Base-by-base conservation (phyloP, 345 rosid genomes). In the Heritiera littoralis region DNA sequence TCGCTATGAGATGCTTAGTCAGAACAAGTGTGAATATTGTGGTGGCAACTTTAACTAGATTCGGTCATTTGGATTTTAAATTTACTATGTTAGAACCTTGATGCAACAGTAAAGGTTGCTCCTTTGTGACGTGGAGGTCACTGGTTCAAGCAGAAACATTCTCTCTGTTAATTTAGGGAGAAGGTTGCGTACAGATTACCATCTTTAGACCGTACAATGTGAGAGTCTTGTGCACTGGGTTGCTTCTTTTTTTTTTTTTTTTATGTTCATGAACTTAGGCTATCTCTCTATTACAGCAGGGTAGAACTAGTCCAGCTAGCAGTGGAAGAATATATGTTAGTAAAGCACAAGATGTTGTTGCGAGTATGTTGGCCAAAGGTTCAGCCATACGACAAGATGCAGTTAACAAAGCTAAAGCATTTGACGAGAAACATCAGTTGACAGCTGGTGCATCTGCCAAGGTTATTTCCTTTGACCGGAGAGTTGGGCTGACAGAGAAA, bases 331-430 rank as follows among this genome's bases (percentile, higher is more conserved):
- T 92, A 9, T 93, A 95, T 76, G 98, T 86, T 30, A 92, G 63
- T 81, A 93, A 72, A 87, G 98, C 98, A 12, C 98, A 95, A 84
- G 98, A 89, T 78, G 97, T 91, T 38, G 94, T 93, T 80, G 89
- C 88, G 5, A 92, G 66, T 69, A 85, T 95, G 82, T 84, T 95
- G 75, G 98, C 95, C 0, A 93, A 90, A 89, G 97, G 98, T 63
- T 92, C 95, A 20, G 94, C 97, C 70, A 83, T 95, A 32, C 75
- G 94, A 80, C 98, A 92, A 86, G 98, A 95, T 81, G 98, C 98
- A 1, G 75, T 95, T 83, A 95, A 92, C 76, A 95, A 92, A 88
- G 98, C 98, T 61, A 95, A 88, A 75, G 97, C 98, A 72, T 95
- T 95, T 79, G 97, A 95, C 67, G 97, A 95, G 79, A 90, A 91